These are phyloP conservation scores for Aspergillus luchuensis DNA, from an alignment of 2,329 filamentous ascomycete genomes.

Conservation along the genomic window DNA sequence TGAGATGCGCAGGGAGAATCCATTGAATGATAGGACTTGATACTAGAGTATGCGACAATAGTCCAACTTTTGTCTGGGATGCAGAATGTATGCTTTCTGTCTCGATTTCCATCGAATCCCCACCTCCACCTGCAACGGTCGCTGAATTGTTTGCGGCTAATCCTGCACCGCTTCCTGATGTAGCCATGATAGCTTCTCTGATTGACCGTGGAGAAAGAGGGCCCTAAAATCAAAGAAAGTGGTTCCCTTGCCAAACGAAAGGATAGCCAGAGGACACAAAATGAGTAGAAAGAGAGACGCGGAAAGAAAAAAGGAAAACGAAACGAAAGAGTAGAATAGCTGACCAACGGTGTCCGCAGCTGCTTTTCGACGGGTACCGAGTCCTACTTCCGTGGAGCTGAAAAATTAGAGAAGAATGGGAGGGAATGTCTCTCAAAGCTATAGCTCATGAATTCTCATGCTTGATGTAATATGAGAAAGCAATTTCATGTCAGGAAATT, in stretches of 20 bases:
- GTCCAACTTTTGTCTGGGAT: conserved; percentile 60
- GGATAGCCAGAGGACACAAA: not conserved
- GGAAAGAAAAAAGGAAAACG: not conserved
- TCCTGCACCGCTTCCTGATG: conserved; percentile 7
- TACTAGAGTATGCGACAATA: conserved; percentile 77
- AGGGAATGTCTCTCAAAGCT: not conserved
- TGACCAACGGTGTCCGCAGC: not conserved
- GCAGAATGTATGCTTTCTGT: conserved; percentile 5
- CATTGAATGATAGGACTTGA: conserved; percentile 73
- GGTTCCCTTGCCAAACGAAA: not conserved
- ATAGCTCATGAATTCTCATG: conserved; percentile 10
- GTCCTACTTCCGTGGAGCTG: no score
- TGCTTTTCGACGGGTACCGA: not conserved
- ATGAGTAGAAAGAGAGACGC: not conserved
- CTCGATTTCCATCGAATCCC: conserved; percentile 21
- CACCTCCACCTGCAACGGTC: conserved; percentile 7
- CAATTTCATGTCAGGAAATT: conserved; percentile 12
- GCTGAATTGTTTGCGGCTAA: conserved; percentile 1
- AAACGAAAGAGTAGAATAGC: not conserved
- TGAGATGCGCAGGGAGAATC: conserved; percentile 77
- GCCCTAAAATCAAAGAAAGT: not conserved
- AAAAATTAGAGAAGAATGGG: not conserved
- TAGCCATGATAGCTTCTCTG: conserved; percentile 12
- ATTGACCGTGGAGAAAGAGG: not conserved
- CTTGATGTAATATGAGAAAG: conserved; percentile 9